Conservation (phyloP, 352 stramenopile genomes). For the Phytophthora crassamura region DNA sequence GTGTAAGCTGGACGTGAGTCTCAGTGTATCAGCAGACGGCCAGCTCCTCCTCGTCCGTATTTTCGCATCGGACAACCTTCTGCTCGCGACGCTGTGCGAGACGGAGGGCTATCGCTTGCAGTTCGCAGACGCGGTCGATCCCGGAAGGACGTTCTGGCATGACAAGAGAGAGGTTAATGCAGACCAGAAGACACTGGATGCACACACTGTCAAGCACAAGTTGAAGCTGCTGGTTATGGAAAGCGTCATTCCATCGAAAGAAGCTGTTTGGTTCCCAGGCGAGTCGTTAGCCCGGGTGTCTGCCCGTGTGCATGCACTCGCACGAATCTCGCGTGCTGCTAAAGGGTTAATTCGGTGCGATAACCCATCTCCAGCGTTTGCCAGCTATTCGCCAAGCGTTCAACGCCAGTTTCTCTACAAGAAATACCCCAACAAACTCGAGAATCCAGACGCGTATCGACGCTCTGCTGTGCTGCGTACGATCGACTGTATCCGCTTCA, state of each 20-base stretch:
- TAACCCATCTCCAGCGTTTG: conserved; percentile 45
- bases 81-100: conserved; percentile 64
- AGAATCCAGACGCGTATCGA: conserved; percentile 46
- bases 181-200: conserved; percentile 56
- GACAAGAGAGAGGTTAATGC: conserved; percentile 50
- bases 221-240: conserved; percentile 50
- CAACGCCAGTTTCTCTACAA: conserved; percentile 77
- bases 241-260: conserved; percentile 43
- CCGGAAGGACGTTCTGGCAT: conserved; percentile 53
- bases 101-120: conserved; percentile 57
- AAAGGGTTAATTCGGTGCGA: conserved; percentile 25
- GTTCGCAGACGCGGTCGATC: conserved; percentile 66
- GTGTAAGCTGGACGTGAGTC: conserved; percentile 68
- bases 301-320: conserved; percentile 56
- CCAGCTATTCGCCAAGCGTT: conserved; percentile 48
- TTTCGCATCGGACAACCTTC: conserved; percentile 67
- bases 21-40: conserved; percentile 60
- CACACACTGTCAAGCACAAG: conserved; percentile 58
- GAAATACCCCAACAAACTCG: conserved; percentile 59
- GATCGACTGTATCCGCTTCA: conserved; percentile 63
- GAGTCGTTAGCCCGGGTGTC: conserved; percentile 56
- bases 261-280: conserved; percentile 47
- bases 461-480: conserved; percentile 66
- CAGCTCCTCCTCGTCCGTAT: conserved; percentile 54
- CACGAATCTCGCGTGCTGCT: conserved; percentile 37